Evolutionary conservation across 352 stramenopile species (phyloP), one percentile per base, ranked within the genome.

Genomic region (Globisporangium takayamanum): DNA sequence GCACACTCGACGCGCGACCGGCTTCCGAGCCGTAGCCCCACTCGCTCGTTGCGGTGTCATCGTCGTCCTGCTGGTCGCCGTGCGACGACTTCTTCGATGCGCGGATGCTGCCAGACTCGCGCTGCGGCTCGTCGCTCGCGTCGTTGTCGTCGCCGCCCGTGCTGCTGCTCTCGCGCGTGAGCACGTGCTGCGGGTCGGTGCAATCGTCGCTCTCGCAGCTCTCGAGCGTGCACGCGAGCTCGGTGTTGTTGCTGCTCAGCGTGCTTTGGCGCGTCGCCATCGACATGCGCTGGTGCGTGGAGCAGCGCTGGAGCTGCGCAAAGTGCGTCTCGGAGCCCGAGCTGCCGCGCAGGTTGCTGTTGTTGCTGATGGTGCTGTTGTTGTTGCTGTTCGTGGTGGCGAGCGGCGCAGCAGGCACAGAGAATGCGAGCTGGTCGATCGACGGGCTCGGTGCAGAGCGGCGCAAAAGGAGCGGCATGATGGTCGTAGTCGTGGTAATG

Each of bases 381-480:
- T 22, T 8, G 54, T 41, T 41, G 46, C 4, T 59, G 45, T 20
- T 54, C n/a, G 57, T 59, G 15, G 30, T 33, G 0, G 63, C 44
- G n/a, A 81, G 58, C 49, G 74, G 70, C 10, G 64, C 62, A 12
- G 66, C 61, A 2, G 69, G 68, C 52, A 75, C 59, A 0, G 72
- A 54, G 60, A 87, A 78, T 44, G 76, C 70, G 51, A 93, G 83
- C 68, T 91, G 75, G 42, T 91, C 80, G 41, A 91, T 77, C 20
- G 77, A 83, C 2, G 80, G 81, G 54, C 78, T 88, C 11, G 83
- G 80, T 22, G 83, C 83, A 22, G 77, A 72, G 44, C 74, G 66
- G 51, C 83, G 78, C 53, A 93, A 55, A 10, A 93, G 72, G 28
- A 87, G 70, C 64, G 83, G 83, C 83, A 93, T 93, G n/a, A 10